Base-by-base conservation (phyloP, 176 grass and related monocot genomes). In the Dactylis glomerata region DNA sequence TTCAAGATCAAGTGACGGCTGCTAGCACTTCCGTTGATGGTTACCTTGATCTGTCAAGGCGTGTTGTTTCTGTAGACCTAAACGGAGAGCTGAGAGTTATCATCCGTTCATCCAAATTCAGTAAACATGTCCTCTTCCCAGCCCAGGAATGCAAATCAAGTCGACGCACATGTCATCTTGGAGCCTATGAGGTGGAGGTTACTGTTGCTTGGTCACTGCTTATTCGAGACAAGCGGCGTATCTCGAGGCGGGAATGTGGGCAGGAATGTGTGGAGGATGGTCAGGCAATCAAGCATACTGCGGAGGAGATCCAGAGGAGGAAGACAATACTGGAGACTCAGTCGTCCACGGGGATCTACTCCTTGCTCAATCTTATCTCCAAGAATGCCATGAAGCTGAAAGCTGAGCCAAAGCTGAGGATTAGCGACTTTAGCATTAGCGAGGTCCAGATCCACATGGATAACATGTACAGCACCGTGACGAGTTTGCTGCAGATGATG, bases 401-500 rank as follows among this genome's bases (percentile, higher is more conserved):
- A 71, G 5, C 38, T 38, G 10, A 24, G 22, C 34, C 10, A 5
- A 69, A 26, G 67, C 67, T 42, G 22, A 42, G 67, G 68, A 71
- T 71, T 44, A 71, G 38, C 38, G n/a, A 71, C 27, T 62, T 2
- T 16, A 62, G 12, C 58, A 62, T 4, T 31, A 62, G 58, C 36
- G 67, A 70, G 36, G n/a, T 71, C 68, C 22, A 71, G 11, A 44
- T 71, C 68, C 68, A 71, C 68, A 71, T 71, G 68, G 36, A 71
- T 26, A 8, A 71, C 68, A 71, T 71, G 38, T 71, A 26, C 68
- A 8, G 4, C 0, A n/a, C 42, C 0, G 38, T 71, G 68, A 42
- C 67, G 2, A 42, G 13, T 26, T 15, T 24, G 10, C 37, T 70
- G 22, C 67, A 0, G 67, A 41, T 7, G 67, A 42, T 70, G 67